Evolutionary conservation across 371 early-diverging fungal genomes (phyloP).

Genomic region (Mortierella sp.): DNA sequence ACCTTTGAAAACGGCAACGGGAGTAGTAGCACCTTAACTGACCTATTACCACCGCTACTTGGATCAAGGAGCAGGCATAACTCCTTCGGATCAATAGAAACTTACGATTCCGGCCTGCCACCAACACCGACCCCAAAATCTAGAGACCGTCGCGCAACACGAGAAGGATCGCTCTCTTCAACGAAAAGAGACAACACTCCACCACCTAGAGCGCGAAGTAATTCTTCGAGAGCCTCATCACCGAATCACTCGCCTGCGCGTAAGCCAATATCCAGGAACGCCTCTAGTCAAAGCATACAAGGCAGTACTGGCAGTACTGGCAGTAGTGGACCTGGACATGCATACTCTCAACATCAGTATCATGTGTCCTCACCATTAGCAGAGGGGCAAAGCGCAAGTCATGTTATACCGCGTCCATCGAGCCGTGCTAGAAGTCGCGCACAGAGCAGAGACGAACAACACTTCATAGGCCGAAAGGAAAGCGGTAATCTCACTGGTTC

Average conservation of each 20-base stretch:
- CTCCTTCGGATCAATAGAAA: slow-evolving; percentile 38
- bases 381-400: slow-evolving; percentile 9
- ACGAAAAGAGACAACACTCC: slow-evolving; percentile 20
- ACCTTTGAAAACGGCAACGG: slow-evolving; percentile 12
- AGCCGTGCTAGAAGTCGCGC: slow-evolving; percentile 38
- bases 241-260: slow-evolving; percentile 32
- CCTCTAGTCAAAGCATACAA: slow-evolving; percentile 12
- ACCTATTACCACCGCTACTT: slow-evolving; percentile 3
- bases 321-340: background rate
- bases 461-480: slow-evolving; percentile 15
- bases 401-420: slow-evolving; percentile 23
- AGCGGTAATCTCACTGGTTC: background rate
- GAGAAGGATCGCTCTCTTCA: slow-evolving; percentile 32
- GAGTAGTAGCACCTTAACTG: slow-evolving; percentile 1
- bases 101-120: slow-evolving; percentile 19
- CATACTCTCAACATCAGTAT: slow-evolving; percentile 15
- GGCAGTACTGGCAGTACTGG: background rate
- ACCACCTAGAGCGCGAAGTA: slow-evolving; percentile 33
- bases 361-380: slow-evolving; percentile 40
- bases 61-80: slow-evolving; percentile 37
- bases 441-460: slow-evolving; percentile 38
- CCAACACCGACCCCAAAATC: slow-evolving; percentile 31
- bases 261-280: slow-evolving; percentile 8
- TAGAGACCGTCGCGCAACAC: slow-evolving; percentile 17
- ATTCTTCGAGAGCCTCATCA: slow-evolving; percentile 33